Evolutionary conservation across 169 alveolate species (phyloP), one percentile per base, ranked within the genome.

Genomic region (Miamiensis avidus): DNA sequence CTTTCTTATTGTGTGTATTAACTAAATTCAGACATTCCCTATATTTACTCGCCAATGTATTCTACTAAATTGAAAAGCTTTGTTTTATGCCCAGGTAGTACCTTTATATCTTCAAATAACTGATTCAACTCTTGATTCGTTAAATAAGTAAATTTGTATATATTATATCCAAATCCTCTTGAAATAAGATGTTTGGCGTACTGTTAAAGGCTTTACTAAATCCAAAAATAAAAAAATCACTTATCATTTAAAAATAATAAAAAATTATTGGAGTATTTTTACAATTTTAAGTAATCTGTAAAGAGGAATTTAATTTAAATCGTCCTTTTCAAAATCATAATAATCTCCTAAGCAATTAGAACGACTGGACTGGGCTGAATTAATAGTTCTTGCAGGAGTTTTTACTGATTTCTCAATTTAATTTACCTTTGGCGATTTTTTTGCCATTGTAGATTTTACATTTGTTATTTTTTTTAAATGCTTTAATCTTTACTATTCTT

Each of bases 21-120:
- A 49, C 4, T 49, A 11, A 11, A 49, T 49, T 20, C 20, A 11
- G 20, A 49, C 20, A 11, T 20, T 49, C 20, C 69, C 26, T 4
- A 20, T 20, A 49, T 11, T 49, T 11, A 49, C 20, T 49, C 69
- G 26, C 69, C 69, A 49, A 83, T 73, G 25, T 49, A 65, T 31
- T 75, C 82, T 25, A 76, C 25, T 75, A 85, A 65, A 28, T 34
- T 65, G 28, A 49, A 31, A 64, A 85, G 78, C 32, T 73, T 85
- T 0, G 74, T 65, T 69, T 73, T 34, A 69, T 85, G 89, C 1
- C 89, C 89, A 25, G 89, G 89, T 4, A n/a, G 65, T 27, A 78
- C 49, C 74, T 85, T 78, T 25, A 86, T 79, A 65, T 86, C 86
- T 28, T 69, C 29, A 25, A 72, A 74, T 31, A 65, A 34, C 1